Base-by-base conservation (phyloP, 257 asterid species). In the Ophiorrhiza pumila region DNA sequence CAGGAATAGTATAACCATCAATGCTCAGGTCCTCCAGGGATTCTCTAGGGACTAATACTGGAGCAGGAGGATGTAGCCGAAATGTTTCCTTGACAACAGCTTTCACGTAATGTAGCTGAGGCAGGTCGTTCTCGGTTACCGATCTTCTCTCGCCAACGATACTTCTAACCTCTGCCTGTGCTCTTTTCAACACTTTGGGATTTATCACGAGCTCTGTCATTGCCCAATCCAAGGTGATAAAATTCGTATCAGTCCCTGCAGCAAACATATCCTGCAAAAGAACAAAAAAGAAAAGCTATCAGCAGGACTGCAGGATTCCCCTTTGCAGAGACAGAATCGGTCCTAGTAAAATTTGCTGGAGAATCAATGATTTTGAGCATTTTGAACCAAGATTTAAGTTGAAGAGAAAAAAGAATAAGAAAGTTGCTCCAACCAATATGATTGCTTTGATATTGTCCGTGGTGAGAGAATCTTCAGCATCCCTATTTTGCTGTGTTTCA, bases 191-290 rank as follows among this genome's bases (percentile, higher is more conserved):
- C n/a, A 71, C 73, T 56, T 66, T 53, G 9, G 90, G 90, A 60
- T 89, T 79, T 49, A 58, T 77, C 9, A 87, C 45, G 2, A 89
- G 81, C 78, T 85, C 96, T 37, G 91, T 82, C 93, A 87, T 81
- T 56, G 78, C 85, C 93, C 96, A 89, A 53, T 87, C 89, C 39
- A 87, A 69, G 50, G 87, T 68, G 10, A 81, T 80, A 74, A 79
- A 82, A n/a, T 86, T 80, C 57, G 92, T 85, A 65, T 89, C 96
- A 6, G 91, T 85, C 43, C 91, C 93, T 7, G 90, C 96, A 5
- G 96, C 91, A 81, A 87, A 89, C 90, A 89, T 89, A 79, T 87
- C 87, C 95, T 88, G 75, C 56, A 72, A 29, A 31, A 34, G 25
- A 45, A 61, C 29, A 62, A 12, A 43, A n/a, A 55, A 47, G 1